Conservation (phyloP, 164 flowering plant species). For the Vitis cinerea region DNA sequence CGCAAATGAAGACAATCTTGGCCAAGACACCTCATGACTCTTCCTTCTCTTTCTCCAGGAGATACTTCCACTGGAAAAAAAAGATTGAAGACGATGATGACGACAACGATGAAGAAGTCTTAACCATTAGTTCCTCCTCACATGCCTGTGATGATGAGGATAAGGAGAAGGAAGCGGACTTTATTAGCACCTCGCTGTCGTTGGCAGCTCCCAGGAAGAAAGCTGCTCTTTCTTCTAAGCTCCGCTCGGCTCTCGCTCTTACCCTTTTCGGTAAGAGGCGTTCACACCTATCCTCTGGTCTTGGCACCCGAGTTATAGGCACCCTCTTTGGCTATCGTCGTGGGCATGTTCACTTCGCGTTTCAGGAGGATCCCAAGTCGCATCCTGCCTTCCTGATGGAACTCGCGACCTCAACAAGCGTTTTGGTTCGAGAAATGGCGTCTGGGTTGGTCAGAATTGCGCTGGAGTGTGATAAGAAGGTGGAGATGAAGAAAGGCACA, state of each 20-base stretch:
- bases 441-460: slow-evolving; percentile 94
- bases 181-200: slow-evolving; percentile 7
- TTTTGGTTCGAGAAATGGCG: slow-evolving; percentile 87
- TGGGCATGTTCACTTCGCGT: slow-evolving; percentile 82
- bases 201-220: slow-evolving; percentile 30
- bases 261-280: slow-evolving; percentile 34
- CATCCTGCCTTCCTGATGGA: slow-evolving; percentile 72
- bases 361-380: slow-evolving; percentile 61
- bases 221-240: slow-evolving; percentile 34
- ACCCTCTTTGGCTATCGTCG: slow-evolving; percentile 87
- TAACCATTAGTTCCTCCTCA: slow-evolving; percentile 42
- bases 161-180: slow-evolving; percentile 10
- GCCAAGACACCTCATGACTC: slow-evolving; percentile 61
- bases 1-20: slow-evolving; percentile 62
- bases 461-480: slow-evolving; percentile 71
- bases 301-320: slow-evolving; percentile 55
- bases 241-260: slow-evolving; percentile 58
- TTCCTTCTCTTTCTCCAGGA: slow-evolving; percentile 85
- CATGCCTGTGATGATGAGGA: slow-evolving; percentile 13
- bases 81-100: slow-evolving; percentile 46
- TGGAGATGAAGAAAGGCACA: slow-evolving; percentile 34
- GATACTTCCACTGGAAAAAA: slow-evolving; percentile 63
- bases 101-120: slow-evolving; percentile 34
- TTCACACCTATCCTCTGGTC: slow-evolving; percentile 24
- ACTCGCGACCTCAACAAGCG: slow-evolving; percentile 68